phyloP scores from a whole-genome alignment of 768 basidiomycete species.

The Suillus paluster region DNA sequence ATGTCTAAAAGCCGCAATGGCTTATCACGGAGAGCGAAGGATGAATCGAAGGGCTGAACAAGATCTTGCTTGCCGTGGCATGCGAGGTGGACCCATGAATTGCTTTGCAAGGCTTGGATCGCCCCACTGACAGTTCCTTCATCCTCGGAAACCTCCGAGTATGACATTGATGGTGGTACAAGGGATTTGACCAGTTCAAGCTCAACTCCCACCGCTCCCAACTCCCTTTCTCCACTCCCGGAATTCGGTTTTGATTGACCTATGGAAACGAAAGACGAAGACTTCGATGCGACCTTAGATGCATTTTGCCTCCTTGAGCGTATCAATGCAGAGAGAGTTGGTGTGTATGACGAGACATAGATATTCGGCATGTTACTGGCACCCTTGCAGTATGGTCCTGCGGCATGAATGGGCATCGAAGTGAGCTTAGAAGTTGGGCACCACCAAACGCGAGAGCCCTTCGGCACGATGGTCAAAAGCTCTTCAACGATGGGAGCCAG shows the following conservation, averaged over 20 bases:
- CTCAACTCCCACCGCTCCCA: conserved; percentile 22
- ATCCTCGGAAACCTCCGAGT: conserved; percentile 15
- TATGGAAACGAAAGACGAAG: conserved; percentile 16
- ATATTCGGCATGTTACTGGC: conserved; percentile 17
- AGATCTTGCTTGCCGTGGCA: conserved; percentile 33
- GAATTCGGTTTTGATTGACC: conserved; percentile 20
- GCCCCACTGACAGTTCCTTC: conserved; percentile 20
- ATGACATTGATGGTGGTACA: conserved; percentile 20
- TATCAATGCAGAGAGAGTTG: conserved; percentile 33
- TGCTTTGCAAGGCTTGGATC: conserved; percentile 16
- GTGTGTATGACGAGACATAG: conserved; percentile 40
- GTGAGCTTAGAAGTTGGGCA: conserved; percentile 37
- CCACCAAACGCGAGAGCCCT: conserved; percentile 37
- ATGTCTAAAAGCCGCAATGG: conserved; percentile 27
- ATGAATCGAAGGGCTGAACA: conserved; percentile 29
- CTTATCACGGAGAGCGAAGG: conserved; percentile 28
- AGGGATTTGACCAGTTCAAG: conserved; percentile 24
- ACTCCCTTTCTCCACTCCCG: conserved; percentile 8
- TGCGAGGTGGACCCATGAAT: conserved; percentile 36
- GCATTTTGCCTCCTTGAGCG: conserved; percentile 19
- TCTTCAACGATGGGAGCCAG: conserved; percentile 24
- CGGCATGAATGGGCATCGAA: conserved; percentile 37
- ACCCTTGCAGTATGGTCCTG: conserved; percentile 31
- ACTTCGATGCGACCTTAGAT: background rate
- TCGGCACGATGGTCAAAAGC: conserved; percentile 18